Evolutionary conservation across 2,329 filamentous ascomycete genomes (phyloP).

Genomic region (Pseudonectria foliicola): DNA sequence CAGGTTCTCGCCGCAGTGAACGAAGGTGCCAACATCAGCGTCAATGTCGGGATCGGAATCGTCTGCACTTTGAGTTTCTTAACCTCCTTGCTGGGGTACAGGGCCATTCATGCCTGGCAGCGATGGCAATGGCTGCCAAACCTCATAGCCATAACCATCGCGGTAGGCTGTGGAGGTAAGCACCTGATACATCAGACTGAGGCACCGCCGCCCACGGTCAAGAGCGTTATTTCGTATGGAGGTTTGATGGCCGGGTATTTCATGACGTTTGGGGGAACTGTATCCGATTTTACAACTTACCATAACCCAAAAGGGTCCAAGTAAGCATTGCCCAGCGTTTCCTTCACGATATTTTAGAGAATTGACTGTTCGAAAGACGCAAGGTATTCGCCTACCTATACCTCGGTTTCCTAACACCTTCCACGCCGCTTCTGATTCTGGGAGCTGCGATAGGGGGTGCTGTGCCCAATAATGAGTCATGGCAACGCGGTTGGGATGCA

Average conservation of each 20-base stretch:
- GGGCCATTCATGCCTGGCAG: conserved; percentile 46
- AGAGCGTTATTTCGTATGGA: conserved; percentile 37
- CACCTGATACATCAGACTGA: conserved; percentile 40
- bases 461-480: conserved; percentile 22
- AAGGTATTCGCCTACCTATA: conserved; percentile 33
- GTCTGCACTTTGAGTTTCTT: conserved; percentile 44
- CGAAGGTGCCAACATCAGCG: conserved; percentile 34
- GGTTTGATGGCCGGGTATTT: conserved; percentile 45
- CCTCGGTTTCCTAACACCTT: conserved; percentile 36
- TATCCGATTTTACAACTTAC: conserved; percentile 53
- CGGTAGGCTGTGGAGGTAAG: conserved; percentile 46
- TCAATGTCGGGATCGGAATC: conserved; percentile 50
- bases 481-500: conserved; percentile 22
- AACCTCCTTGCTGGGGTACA: conserved; percentile 49
- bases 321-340: conserved; percentile 5
- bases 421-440: conserved; percentile 29
- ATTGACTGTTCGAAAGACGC: conserved; percentile 26
- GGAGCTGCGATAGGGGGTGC: conserved; percentile 34
- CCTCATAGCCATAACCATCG: conserved; percentile 43
- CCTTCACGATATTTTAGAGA: conserved; percentile 27
- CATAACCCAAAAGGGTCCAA: conserved; percentile 25
- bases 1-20: conserved; percentile 43
- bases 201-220: conserved; percentile 27
- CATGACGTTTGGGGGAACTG: conserved; percentile 47
- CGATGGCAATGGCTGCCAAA: conserved; percentile 51